These are phyloP conservation scores for Kazachstania sp. DNA, from an alignment of 1,139 yeast species.

Conservation along the genomic window DNA sequence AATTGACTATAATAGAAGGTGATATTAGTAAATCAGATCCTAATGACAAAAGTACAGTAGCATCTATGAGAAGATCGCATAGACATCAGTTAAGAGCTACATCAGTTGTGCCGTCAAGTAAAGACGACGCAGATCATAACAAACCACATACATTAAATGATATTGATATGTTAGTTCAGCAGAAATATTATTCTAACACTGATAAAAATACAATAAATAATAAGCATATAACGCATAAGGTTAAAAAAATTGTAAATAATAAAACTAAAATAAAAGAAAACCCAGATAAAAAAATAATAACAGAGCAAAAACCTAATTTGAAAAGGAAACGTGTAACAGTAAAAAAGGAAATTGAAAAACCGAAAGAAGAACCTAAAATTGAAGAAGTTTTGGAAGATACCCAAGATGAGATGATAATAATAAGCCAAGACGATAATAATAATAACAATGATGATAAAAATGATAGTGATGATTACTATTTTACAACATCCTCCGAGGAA, in stretches of 20 bases:
- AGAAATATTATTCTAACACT: background rate
- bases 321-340: background rate
- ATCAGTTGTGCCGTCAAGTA: conserved; percentile 5
- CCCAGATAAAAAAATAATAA: conserved; percentile 1
- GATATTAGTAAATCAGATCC: conserved; percentile 1
- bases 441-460: no score
- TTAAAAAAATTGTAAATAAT: background rate
- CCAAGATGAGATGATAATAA: background rate
- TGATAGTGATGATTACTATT: conserved; percentile 20
- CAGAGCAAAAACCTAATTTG: background rate
- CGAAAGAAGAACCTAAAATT: background rate
- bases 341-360: background rate
- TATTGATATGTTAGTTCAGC: conserved; percentile 5
- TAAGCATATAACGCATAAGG: background rate
- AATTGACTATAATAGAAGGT: conserved; percentile 11
- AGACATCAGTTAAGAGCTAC: conserved; percentile 19
- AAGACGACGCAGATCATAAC: background rate
- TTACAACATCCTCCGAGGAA: conserved; percentile 29
- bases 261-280: background rate
- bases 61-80: conserved; percentile 12
- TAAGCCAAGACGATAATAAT: conserved; percentile 3
- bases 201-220: background rate
- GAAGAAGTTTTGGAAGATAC: background rate
- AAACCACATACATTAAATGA: conserved; percentile 1
- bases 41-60: conserved; percentile 4